Percentiles rank a stretch among this genome's conserved stretches.
phyloP scores from a whole-genome alignment of 805 yeast species.

The Metschnikowia dekortorum region DNA sequence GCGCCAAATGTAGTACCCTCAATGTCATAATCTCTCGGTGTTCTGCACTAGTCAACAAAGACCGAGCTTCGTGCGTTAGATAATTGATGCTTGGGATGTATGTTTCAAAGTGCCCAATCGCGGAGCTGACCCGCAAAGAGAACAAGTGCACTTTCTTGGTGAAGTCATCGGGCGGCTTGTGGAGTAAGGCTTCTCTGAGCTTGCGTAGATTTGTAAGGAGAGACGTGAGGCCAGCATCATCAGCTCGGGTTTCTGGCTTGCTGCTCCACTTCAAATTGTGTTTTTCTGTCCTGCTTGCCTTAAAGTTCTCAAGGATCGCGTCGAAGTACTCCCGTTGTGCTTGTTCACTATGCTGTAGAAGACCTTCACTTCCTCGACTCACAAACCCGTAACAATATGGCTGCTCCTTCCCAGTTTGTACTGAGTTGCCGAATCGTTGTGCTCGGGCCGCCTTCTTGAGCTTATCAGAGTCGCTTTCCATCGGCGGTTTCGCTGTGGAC shows the following conservation, averaged over 20 bases:
- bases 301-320: constrained; percentile 25
- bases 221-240: not conserved
- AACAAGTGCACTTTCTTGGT: constrained; percentile 43
- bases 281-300: not conserved
- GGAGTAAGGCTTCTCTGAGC: constrained; percentile 51
- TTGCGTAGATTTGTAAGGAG: constrained; percentile 39
- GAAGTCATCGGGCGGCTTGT: constrained; percentile 33
- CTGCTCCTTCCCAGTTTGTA: not conserved
- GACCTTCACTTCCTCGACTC: constrained; percentile 55
- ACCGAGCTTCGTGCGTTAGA: constrained; percentile 27
- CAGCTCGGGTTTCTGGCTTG: not conserved
- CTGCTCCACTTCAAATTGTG: not conserved
- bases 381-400: constrained; percentile 42
- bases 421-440: not conserved
- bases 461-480: not conserved
- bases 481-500: not conserved
- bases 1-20: constrained; percentile 43
- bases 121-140: constrained; percentile 44
- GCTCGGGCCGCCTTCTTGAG: not conserved
- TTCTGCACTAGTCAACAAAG: constrained; percentile 27
- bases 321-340: constrained; percentile 41
- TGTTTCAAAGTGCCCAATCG: constrained; percentile 47
- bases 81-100: constrained; percentile 50
- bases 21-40: constrained; percentile 37
- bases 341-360: constrained; percentile 41